Evolutionary conservation across 2,329 filamentous ascomycete genomes (phyloP).

Genomic region (Epichloe gansuensis): DNA sequence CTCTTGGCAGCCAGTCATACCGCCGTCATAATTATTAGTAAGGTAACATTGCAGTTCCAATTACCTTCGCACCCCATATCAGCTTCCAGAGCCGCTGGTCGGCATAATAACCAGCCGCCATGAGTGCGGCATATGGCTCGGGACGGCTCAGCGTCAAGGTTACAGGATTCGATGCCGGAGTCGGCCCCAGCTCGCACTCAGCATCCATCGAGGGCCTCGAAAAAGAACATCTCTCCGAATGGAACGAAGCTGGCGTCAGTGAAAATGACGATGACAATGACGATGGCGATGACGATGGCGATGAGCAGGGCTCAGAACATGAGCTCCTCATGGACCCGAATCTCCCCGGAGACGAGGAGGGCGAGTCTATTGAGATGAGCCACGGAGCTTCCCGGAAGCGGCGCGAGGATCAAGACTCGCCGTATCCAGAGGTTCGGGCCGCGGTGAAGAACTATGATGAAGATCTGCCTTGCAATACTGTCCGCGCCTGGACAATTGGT

Average conservation of each 20-base stretch:
- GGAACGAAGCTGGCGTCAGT: constrained; percentile 15
- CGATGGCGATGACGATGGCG: constrained; percentile 29
- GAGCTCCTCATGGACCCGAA: constrained; percentile 45
- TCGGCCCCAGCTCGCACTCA: constrained; percentile 12
- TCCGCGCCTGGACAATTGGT: constrained; percentile 53
- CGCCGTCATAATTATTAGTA: not conserved
- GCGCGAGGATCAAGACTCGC: constrained; percentile 43
- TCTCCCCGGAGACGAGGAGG: constrained; percentile 29
- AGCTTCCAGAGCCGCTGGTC: not conserved
- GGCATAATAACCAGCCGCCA: not conserved
- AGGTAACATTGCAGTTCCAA: not conserved
- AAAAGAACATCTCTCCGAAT: constrained; percentile 25
- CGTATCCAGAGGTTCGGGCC: constrained; percentile 53
- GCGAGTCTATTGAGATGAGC: constrained; percentile 15
- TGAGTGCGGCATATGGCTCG: not conserved
- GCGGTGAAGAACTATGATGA: constrained; percentile 53
- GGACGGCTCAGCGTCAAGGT: constrained; percentile 8
- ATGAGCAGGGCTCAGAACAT: constrained; percentile 37
- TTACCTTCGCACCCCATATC: not conserved
- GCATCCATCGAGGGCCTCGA: constrained; percentile 14
- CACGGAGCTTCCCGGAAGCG: constrained; percentile 17
- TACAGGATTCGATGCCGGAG: constrained; percentile 11
- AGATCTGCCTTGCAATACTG: constrained; percentile 51
- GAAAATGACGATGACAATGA: constrained; percentile 23
- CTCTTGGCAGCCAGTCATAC: not conserved